Percentiles rank a stretch among this genome's conserved stretches.
Conservation (phyloP, 2,329 filamentous ascomycete species). For the Xylaria sp. region DNA sequence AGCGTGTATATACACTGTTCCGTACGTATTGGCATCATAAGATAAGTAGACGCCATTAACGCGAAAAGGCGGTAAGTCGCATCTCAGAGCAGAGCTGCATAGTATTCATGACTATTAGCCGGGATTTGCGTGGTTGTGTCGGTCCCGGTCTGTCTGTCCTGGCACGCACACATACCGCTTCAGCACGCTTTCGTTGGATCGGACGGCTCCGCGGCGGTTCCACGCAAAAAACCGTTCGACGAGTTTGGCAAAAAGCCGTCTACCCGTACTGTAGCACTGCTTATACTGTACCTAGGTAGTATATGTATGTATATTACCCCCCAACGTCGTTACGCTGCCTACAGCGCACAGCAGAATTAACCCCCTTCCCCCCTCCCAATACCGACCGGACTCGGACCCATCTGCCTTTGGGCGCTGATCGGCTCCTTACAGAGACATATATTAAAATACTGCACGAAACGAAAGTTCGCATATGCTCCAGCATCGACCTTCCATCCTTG, state of each 20-base stretch:
- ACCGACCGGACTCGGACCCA: not conserved
- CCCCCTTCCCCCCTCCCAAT: not conserved
- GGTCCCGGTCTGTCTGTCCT: not conserved
- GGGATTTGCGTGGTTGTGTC: conserved; percentile 3
- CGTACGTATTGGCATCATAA: conserved; percentile 1
- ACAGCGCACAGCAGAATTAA: not conserved
- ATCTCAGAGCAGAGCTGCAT: conserved; percentile 23
- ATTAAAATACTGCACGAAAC: conserved; percentile 6
- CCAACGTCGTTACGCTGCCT: not conserved
- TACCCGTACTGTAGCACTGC: conserved; percentile 10
- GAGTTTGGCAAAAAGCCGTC: conserved; percentile 3
- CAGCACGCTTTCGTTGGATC: conserved; percentile 13
- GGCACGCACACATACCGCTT: conserved; percentile 8
- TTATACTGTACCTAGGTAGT: not conserved
- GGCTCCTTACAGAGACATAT: not conserved
- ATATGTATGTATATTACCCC: not conserved
- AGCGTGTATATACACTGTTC: not conserved
- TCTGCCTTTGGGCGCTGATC: not conserved
- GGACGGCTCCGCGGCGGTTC: conserved; percentile 33
- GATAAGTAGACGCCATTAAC: conserved; percentile 19
- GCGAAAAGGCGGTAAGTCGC: conserved; percentile 36
- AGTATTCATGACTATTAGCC: conserved; percentile 19
- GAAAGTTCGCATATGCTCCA: conserved; percentile 24
- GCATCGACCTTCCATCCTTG: conserved; percentile 17
- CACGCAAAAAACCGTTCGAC: conserved; percentile 10